Conservation (phyloP, 495 filamentous ascomycete genomes). For the Rusavskia elegans region DNA sequence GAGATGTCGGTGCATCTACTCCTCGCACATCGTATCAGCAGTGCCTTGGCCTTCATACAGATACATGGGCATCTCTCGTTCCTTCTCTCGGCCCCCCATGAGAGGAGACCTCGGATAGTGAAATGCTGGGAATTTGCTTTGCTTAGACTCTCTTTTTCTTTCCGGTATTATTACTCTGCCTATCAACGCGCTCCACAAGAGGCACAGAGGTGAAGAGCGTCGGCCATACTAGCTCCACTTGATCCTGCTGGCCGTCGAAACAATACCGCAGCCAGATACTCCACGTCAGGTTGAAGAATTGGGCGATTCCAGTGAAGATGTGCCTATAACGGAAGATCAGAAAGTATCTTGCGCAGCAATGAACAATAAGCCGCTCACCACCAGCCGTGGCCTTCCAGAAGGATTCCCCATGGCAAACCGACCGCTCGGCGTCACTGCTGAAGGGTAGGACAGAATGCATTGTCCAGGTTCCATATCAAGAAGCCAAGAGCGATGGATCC, state of each 20-base stretch:
- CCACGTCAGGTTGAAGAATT: slow-evolving; percentile 76
- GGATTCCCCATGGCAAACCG: slow-evolving; percentile 74
- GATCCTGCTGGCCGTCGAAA: slow-evolving; percentile 60
- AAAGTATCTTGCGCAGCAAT: not conserved
- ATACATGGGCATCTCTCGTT: no score
- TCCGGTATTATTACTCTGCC: no score
- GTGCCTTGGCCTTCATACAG: no score
- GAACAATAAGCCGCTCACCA: slow-evolving; percentile 53
- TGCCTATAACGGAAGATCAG: slow-evolving; percentile 29
- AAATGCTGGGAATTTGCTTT: no score
- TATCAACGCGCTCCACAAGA: no score
- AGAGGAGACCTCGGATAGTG: no score
- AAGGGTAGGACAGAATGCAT: slow-evolving; percentile 58
- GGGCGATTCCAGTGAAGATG: slow-evolving; percentile 48
- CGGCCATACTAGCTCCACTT: slow-evolving; percentile 62
- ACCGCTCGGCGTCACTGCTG: slow-evolving; percentile 53
- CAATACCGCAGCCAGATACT: slow-evolving; percentile 73
- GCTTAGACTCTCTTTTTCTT: no score
- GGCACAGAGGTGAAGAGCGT: slow-evolving; percentile 28
- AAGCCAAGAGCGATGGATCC: slow-evolving; percentile 71
- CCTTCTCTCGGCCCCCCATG: no score
- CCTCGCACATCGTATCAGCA: no score
- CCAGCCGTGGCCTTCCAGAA: slow-evolving; percentile 92
- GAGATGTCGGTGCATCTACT: no score
- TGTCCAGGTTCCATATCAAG: slow-evolving; percentile 78